phyloP scores from a whole-genome alignment of 2,329 filamentous ascomycete species.

The Sporothrix brunneoviolacea region DNA sequence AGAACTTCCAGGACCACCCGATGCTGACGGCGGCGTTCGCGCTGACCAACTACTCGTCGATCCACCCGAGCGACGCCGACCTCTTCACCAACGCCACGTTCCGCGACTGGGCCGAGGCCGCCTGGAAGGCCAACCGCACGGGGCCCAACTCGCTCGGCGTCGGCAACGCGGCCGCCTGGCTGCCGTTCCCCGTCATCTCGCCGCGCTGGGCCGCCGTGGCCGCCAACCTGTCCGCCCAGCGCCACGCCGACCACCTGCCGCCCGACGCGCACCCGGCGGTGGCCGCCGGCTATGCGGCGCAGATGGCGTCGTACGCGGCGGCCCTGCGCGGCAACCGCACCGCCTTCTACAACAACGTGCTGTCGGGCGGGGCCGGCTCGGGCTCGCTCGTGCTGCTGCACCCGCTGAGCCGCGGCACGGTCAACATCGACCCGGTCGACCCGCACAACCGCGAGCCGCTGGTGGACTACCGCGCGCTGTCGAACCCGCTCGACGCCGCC shows the following conservation, averaged over 20 bases:
- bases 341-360: slow-evolving; percentile 27
- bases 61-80: slow-evolving; percentile 19
- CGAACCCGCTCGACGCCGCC: slow-evolving; percentile 46
- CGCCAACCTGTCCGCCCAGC: slow-evolving; percentile 24
- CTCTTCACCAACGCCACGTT: slow-evolving; percentile 23
- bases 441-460: slow-evolving; percentile 30
- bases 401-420: slow-evolving; percentile 33
- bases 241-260: slow-evolving; percentile 28
- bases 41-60: slow-evolving; percentile 13
- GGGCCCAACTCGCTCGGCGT: slow-evolving; percentile 26
- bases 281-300: slow-evolving; percentile 31
- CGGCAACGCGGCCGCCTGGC: slow-evolving; percentile 26
- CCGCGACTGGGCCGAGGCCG: slow-evolving; percentile 20
- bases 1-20: slow-evolving; percentile 43
- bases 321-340: slow-evolving; percentile 25
- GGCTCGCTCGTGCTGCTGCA: slow-evolving; percentile 28
- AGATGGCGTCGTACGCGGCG: slow-evolving; percentile 26
- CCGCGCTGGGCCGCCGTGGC: slow-evolving; percentile 23
- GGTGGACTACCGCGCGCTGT: slow-evolving; percentile 33
- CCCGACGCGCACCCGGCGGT: slow-evolving; percentile 28
- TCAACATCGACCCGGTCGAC: slow-evolving; percentile 31
- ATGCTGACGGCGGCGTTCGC: slow-evolving; percentile 24
- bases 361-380: slow-evolving; percentile 25
- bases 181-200: slow-evolving; percentile 29
- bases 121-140: slow-evolving; percentile 23